A percentile compares a stretch with the other conserved stretches of the same genome.
Conservation (phyloP, 208 protist species). For the Leishmania guyanensis region DNA sequence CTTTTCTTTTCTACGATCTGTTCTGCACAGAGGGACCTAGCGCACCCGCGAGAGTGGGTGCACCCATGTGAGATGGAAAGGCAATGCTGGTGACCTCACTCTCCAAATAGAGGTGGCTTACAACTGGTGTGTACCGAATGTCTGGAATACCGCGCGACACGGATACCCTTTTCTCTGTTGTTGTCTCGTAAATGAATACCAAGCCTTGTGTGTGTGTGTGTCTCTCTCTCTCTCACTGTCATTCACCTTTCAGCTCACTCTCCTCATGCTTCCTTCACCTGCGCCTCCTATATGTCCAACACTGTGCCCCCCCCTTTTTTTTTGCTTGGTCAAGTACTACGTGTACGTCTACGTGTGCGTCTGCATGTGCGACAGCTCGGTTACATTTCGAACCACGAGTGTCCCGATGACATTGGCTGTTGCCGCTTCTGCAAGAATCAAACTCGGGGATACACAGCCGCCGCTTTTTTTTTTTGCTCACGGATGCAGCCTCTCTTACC, state of each 20-base stretch:
- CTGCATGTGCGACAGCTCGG: neutral
- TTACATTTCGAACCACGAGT: neutral
- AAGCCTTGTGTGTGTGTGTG: neutral
- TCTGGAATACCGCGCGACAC: neutral
- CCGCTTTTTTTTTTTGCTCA: neutral
- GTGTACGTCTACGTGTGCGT: neutral
- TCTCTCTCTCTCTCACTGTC: neutral
- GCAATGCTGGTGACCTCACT: neutral
- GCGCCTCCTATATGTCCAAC: neutral
- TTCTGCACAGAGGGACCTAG: neutral
- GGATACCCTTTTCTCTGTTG: neutral
- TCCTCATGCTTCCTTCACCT: neutral
- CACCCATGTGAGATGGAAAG: neutral
- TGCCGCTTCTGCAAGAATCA: neutral
- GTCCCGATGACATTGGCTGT: neutral
- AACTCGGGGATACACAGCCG: neutral
- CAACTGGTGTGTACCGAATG: neutral
- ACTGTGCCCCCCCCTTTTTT: neutral
- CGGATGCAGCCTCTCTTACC: neutral
- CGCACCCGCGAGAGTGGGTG: neutral
- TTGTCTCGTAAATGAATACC: neutral
- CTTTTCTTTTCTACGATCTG: neutral
- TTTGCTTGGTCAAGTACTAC: neutral
- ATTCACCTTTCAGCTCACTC: neutral
- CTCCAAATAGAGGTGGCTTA: neutral